Percentiles rank a stretch among this genome's conserved stretches.
phyloP scores from a whole-genome alignment of 257 asterid genomes.

The Linderniella brevidens region DNA sequence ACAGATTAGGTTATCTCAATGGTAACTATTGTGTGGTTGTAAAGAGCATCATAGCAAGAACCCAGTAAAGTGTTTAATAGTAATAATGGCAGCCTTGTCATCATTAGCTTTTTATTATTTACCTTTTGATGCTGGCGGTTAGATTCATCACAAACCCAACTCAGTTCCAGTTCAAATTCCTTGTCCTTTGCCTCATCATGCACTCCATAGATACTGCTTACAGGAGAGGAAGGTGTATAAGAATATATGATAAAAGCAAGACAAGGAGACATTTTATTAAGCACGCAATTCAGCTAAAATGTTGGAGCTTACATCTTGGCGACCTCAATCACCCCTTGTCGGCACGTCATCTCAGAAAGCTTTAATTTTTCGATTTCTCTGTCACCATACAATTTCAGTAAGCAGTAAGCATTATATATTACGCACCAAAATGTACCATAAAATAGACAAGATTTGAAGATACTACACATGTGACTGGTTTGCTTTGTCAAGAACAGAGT shows the following conservation, averaged over 20 bases:
- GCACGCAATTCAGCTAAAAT: not conserved
- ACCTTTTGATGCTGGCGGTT: constrained; percentile 94
- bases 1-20: too few species aligned
- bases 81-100: too few species aligned
- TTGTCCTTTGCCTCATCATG: constrained; percentile 98
- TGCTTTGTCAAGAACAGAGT: too few species aligned
- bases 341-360: constrained; percentile 90
- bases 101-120: constrained; percentile 1
- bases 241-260: not conserved
- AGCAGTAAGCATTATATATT: constrained; percentile 47
- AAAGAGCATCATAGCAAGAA: too few species aligned
- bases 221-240: not conserved
- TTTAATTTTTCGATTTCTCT: constrained; percentile 86
- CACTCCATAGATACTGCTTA: constrained; percentile 67
- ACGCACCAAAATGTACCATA: constrained; percentile 44
- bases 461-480: too few species aligned
- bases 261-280: too few species aligned
- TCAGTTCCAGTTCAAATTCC: constrained; percentile 92
- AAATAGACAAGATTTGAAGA: too few species aligned
- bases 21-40: too few species aligned
- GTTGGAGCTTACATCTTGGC: constrained; percentile 66
- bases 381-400: constrained; percentile 9
- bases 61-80: too few species aligned
- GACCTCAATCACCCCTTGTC: constrained; percentile 86
- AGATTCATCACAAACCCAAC: constrained; percentile 99